Conservation (phyloP, 2,329 filamentous ascomycete species). For the Verticillium tricorpus region DNA sequence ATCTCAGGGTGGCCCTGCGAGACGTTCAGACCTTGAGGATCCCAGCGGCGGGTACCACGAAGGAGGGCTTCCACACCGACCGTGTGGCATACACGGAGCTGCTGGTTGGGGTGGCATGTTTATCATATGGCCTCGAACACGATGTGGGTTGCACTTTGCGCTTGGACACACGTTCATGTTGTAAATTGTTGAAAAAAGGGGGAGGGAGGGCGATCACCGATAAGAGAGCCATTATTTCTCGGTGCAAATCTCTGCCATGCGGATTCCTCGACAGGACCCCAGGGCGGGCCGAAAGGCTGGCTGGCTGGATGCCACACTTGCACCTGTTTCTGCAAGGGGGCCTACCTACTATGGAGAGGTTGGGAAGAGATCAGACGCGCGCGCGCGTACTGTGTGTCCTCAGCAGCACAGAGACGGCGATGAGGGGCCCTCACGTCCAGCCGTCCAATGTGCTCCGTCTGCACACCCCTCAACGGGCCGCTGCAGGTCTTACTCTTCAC, state of each 20-base stretch:
- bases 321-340: neutral
- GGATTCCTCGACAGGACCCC: no score
- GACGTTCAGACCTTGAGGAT: neutral
- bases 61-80: neutral
- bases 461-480: neutral
- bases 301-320: neutral
- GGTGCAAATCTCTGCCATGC: neutral
- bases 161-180: no score
- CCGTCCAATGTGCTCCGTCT: neutral
- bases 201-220: neutral
- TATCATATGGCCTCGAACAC: no score
- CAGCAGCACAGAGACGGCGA: neutral
- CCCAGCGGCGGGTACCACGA: neutral
- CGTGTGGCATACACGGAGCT: neutral
- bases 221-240: neutral
- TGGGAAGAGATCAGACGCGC: neutral
- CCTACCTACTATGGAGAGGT: neutral
- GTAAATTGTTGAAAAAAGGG: no score
- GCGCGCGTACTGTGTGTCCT: neutral
- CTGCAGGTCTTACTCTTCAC: neutral
- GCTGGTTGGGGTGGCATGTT: no score
- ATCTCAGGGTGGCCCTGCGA: neutral
- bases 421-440: neutral
- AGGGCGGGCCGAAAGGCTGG: neutral
- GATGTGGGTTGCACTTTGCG: no score